Percentiles rank a stretch among this genome's conserved stretches.
These are phyloP conservation scores for Microascus cirrosus DNA, from an alignment of 2,329 filamentous ascomycete species.

Conservation along the genomic window DNA sequence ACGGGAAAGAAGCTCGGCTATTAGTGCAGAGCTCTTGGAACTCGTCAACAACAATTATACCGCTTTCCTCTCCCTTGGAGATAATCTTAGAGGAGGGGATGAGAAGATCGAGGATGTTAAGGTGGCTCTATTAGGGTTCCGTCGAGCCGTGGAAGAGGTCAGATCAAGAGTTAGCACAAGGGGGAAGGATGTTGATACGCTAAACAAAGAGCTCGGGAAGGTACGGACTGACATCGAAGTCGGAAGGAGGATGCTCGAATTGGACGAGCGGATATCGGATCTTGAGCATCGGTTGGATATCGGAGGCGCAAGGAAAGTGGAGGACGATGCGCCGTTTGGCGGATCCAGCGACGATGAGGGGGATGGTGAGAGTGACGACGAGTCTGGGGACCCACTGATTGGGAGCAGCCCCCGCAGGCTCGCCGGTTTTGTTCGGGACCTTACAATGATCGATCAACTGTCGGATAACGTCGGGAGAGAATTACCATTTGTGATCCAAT, in stretches of 20 bases:
- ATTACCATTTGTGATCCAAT: conserved; percentile 36
- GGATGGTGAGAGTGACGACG: conserved; percentile 24
- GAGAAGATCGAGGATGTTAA: conserved; percentile 85
- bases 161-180: conserved; percentile 53
- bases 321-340: conserved; percentile 9
- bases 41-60: conserved; percentile 94
- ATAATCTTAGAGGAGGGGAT: conserved; percentile 73
- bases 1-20: conserved; percentile 64
- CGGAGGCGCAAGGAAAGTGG: conserved; percentile 13
- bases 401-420: conserved; percentile 37
- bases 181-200: conserved; percentile 46
- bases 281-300: conserved; percentile 55
- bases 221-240: conserved; percentile 52
- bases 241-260: conserved; percentile 53
- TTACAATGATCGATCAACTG: conserved; percentile 27
- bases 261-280: conserved; percentile 49
- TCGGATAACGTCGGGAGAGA: conserved; percentile 33
- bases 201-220: conserved; percentile 56
- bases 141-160: conserved; percentile 68
- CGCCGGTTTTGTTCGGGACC: conserved; percentile 31
- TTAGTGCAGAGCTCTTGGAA: conserved; percentile 81
- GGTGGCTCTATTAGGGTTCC: conserved; percentile 77
- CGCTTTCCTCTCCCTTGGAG: conserved; percentile 76
- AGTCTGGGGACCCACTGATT: conserved; percentile 20
- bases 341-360: conserved; percentile 25